Conservation (phyloP, 441 rosid species). For the Kokia cookei region DNA sequence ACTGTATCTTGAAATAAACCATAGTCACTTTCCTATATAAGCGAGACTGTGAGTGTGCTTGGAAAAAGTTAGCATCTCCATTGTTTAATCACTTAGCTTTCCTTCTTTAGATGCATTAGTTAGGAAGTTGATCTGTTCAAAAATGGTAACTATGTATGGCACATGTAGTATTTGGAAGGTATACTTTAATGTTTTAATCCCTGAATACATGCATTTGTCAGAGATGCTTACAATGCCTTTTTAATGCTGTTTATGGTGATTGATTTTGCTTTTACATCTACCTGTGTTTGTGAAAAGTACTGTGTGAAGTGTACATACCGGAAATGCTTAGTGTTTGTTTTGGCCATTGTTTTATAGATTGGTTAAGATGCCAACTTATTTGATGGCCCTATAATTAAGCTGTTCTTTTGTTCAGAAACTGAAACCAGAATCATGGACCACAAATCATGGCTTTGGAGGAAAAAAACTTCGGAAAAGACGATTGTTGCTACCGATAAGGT, state of each 20-base stretch:
- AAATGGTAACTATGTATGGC: neutral
- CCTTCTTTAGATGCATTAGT: neutral
- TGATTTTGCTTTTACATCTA: neutral
- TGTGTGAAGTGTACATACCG: neutral
- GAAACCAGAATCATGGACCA: slow-evolving; percentile 37
- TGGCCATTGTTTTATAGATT: neutral
- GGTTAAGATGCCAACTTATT: neutral
- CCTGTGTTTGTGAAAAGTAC: neutral
- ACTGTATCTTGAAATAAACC: neutral
- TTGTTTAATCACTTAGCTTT: neutral
- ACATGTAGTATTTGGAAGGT: neutral
- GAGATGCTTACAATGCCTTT: neutral
- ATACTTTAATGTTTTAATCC: neutral
- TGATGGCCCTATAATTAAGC: neutral
- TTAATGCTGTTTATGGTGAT: neutral
- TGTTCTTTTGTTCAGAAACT: neutral
- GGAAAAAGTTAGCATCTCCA: neutral
- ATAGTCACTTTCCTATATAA: neutral
- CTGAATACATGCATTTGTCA: neutral
- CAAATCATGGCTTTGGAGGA: slow-evolving; percentile 54
- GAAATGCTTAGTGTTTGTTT: neutral
- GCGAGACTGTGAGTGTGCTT: neutral
- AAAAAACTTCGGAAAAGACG: slow-evolving; percentile 41
- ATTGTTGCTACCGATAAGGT: slow-evolving; percentile 40
- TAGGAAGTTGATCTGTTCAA: neutral